A percentile compares a stretch with the other conserved stretches of the same genome.
Conservation (phyloP, 495 filamentous ascomycete genomes). For the Neurospora sp. region DNA sequence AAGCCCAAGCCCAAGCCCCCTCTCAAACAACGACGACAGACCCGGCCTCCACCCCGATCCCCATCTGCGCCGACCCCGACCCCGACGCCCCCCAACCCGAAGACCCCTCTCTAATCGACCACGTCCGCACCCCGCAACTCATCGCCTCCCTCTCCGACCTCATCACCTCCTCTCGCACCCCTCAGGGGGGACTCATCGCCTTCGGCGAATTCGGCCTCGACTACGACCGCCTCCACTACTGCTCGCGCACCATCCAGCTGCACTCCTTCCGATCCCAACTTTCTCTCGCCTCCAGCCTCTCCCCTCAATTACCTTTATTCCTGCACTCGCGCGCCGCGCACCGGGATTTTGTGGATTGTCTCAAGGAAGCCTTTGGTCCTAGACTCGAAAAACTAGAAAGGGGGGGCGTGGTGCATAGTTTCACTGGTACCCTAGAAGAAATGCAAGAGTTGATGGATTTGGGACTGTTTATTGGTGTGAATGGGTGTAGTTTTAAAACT, state of each 20-base stretch:
- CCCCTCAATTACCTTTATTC: constrained; percentile 76
- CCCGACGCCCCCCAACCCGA: constrained; percentile 29
- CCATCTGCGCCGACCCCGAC: constrained; percentile 24
- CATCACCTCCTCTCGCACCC: constrained; percentile 19
- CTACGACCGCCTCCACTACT: constrained; percentile 82
- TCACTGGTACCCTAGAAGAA: constrained; percentile 77
- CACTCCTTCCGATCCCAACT: constrained; percentile 77
- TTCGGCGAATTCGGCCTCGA: constrained; percentile 96
- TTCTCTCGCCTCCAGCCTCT: constrained; percentile 53
- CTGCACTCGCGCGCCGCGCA: constrained; percentile 80
- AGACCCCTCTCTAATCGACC: constrained; percentile 26
- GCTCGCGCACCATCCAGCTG: constrained; percentile 63
- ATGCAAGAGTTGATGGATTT: constrained; percentile 65
- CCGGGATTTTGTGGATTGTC: constrained; percentile 64
- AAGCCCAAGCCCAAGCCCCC: no score
- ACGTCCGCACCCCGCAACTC: constrained; percentile 28
- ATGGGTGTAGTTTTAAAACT: constrained; percentile 89
- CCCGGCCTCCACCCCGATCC: constrained; percentile 3
- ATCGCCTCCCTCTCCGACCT: constrained; percentile 53
- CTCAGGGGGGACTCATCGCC: constrained; percentile 47
- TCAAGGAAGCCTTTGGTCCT: constrained; percentile 34
- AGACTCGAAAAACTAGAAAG: constrained; percentile 49
- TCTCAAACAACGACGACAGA: no score
- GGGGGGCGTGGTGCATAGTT: constrained; percentile 78
- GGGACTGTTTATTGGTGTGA: constrained; percentile 76